Percentiles rank a stretch among this genome's conserved stretches.
These are phyloP conservation scores for Zoysia japonica DNA, from an alignment of 176 grass and related monocot species.

Conservation along the genomic window DNA sequence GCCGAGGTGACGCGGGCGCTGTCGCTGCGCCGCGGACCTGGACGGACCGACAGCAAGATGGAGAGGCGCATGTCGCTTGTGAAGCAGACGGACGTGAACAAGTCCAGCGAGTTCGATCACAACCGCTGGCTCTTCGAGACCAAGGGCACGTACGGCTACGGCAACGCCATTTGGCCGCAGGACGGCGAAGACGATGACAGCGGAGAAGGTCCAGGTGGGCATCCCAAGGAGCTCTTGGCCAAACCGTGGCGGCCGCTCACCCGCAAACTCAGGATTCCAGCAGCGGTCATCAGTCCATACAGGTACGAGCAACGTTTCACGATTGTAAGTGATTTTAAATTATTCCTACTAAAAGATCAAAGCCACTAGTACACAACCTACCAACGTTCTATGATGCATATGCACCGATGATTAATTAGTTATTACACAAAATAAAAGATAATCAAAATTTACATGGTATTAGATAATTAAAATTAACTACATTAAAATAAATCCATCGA, in stretches of 20 bases:
- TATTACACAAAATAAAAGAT: not conserved
- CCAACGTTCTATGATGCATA: not conserved
- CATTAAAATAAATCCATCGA: not conserved
- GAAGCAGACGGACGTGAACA: constrained; percentile 43
- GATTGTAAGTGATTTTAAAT: no score
- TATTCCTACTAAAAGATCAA: no score
- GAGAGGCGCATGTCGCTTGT: constrained; percentile 63
- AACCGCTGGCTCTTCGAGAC: constrained; percentile 99
- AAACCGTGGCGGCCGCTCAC: constrained; percentile 97
- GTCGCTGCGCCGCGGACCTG: constrained; percentile 49
- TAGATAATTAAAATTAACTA: not conserved
- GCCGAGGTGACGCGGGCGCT: constrained; percentile 50
- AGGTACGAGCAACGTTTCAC: constrained; percentile 41
- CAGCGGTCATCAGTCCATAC: constrained; percentile 90
- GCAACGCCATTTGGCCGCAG: constrained; percentile 91
- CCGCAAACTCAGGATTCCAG: constrained; percentile 83
- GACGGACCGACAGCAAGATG: constrained; percentile 42
- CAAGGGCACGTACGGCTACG: constrained; percentile 95
- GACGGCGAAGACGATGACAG: constrained; percentile 57
- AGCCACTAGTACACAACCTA: no score
- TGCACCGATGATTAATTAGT: not conserved
- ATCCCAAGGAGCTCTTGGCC: constrained; percentile 75
- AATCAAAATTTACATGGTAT: not conserved
- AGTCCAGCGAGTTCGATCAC: constrained; percentile 84
- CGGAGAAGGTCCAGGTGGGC: constrained; percentile 38